Evolutionary conservation across 2,329 filamentous ascomycete genomes (phyloP).

Genomic region (Dryadomyces quercivorus): DNA sequence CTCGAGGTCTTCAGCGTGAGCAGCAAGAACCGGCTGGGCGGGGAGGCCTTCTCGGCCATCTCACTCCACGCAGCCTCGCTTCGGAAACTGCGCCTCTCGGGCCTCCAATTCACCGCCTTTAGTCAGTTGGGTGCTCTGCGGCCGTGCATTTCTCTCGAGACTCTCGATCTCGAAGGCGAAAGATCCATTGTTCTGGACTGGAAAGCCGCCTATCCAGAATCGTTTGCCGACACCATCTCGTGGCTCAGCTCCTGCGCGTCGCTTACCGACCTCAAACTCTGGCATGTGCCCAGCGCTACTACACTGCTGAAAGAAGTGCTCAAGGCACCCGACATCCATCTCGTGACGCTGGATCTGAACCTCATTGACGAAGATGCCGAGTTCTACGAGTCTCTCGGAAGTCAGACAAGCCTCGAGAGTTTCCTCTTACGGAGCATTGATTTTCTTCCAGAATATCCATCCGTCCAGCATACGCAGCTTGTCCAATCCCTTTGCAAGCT

Average conservation of each 20-base stretch:
- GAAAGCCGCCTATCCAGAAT: conserved; percentile 10
- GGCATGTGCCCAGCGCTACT: conserved; percentile 36
- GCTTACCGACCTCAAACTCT: conserved; percentile 37
- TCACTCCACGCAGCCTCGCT: conserved; percentile 25
- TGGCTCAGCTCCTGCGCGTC: conserved; percentile 27
- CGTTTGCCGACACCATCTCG: conserved; percentile 17
- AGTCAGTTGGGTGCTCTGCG: conserved; percentile 18
- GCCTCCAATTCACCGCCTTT: conserved; percentile 17
- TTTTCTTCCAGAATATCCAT: conserved; percentile 11
- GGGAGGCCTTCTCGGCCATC: conserved; percentile 44
- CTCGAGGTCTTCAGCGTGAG: conserved; percentile 47
- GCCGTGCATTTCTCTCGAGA: conserved; percentile 22
- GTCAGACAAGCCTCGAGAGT: conserved; percentile 32
- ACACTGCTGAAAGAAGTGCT: conserved; percentile 37
- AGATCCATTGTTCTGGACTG: conserved; percentile 13
- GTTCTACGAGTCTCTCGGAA: conserved; percentile 39
- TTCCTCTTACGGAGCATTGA: conserved; percentile 14
- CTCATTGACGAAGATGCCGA: conserved; percentile 31
- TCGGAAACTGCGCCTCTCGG: conserved; percentile 19
- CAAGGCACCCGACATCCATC: conserved; percentile 25
- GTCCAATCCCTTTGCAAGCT: conserved; percentile 34
- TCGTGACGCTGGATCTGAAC: conserved; percentile 35
- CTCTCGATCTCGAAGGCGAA: conserved; percentile 19
- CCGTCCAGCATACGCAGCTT: conserved; percentile 22
- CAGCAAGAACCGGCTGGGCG: conserved; percentile 39